Conservation (phyloP, 345 rosid species). For the Citrus sp. region DNA sequence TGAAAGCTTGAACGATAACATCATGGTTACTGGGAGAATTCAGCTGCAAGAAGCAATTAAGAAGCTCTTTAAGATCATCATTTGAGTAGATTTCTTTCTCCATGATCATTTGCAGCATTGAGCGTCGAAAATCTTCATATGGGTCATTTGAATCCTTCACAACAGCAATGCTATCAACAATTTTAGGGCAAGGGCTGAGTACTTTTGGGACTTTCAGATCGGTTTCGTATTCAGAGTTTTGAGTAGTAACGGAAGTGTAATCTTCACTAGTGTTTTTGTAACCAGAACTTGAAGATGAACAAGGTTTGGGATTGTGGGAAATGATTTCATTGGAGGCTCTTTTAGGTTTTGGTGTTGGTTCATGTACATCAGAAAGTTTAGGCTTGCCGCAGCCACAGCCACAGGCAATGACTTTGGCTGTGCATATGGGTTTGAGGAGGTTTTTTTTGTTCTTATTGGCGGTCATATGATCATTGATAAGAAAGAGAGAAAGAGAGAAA, state of each 20-base stretch:
- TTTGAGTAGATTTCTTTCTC: slow-evolving; percentile 43
- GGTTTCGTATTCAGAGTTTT: slow-evolving; percentile 20
- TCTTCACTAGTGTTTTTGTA: background rate
- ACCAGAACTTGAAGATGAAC: background rate
- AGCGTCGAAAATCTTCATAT: slow-evolving; percentile 42
- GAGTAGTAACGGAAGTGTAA: slow-evolving; percentile 19
- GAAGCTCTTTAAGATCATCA: slow-evolving; percentile 47
- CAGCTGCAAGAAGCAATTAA: slow-evolving; percentile 45
- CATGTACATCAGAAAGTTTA: slow-evolving; percentile 31
- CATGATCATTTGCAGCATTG: slow-evolving; percentile 56
- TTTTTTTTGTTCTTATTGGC: slow-evolving; percentile 12
- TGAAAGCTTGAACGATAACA: slow-evolving; percentile 44
- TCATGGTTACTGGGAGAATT: slow-evolving; percentile 43
- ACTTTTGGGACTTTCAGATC: slow-evolving; percentile 6
- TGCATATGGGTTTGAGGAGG: slow-evolving; percentile 16
- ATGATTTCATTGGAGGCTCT: background rate
- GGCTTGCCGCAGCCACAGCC: slow-evolving; percentile 29
- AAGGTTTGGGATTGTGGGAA: background rate
- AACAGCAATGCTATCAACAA: slow-evolving; percentile 38
- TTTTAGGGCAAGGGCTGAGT: slow-evolving; percentile 26
- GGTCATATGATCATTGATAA: slow-evolving; percentile 4
- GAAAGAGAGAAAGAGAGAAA: background rate
- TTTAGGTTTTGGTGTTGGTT: slow-evolving; percentile 31
- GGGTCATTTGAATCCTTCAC: slow-evolving; percentile 53
- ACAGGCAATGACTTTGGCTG: slow-evolving; percentile 10